phyloP scores from a whole-genome alignment of 2,329 filamentous ascomycete species.

The Emmonsiellopsis sp. region DNA sequence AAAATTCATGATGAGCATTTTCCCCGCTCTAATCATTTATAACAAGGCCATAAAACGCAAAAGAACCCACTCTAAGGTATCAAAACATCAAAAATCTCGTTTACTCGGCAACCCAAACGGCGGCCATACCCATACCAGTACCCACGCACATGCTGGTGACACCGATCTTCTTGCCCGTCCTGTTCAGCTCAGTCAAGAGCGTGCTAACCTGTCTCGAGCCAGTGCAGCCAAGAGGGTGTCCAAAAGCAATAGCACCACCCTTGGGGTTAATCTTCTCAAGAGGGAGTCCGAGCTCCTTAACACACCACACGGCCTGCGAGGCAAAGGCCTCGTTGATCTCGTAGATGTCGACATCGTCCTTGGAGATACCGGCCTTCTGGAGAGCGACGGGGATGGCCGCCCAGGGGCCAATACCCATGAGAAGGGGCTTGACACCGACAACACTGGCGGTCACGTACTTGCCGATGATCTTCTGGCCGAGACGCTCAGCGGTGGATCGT shows the following conservation, averaged over 20 bases:
- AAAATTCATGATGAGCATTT: background rate
- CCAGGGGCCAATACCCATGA: slow-evolving; percentile 95
- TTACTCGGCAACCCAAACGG: slow-evolving; percentile 91
- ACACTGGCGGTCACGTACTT: slow-evolving; percentile 83
- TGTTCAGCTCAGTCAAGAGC: slow-evolving; percentile 76
- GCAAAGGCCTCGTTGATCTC: slow-evolving; percentile 99
- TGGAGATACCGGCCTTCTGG: slow-evolving; percentile 73
- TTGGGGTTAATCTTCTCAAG: slow-evolving; percentile 91
- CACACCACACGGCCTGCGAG: slow-evolving; percentile 86
- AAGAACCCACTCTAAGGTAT: slow-evolving; percentile 1
- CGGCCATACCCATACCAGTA: slow-evolving; percentile 96
- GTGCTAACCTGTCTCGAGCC: slow-evolving; percentile 91
- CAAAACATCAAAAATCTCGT: slow-evolving; percentile 5
- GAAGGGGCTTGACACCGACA: slow-evolving; percentile 79
- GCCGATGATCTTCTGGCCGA: slow-evolving; percentile 81
- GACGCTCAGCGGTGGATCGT: slow-evolving; percentile 76
- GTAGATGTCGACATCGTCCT: slow-evolving; percentile 89
- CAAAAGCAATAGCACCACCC: slow-evolving; percentile 91
- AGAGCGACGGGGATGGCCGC: slow-evolving; percentile 91
- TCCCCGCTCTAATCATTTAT: background rate
- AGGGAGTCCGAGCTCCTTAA: slow-evolving; percentile 75
- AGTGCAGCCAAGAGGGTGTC: slow-evolving; percentile 89
- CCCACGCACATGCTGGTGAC: slow-evolving; percentile 95
- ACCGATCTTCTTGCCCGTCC: slow-evolving; percentile 75
- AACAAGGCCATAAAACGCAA: background rate